Base-by-base conservation (phyloP, 768 basidiomycete species). In the Heimioporus sp. region DNA sequence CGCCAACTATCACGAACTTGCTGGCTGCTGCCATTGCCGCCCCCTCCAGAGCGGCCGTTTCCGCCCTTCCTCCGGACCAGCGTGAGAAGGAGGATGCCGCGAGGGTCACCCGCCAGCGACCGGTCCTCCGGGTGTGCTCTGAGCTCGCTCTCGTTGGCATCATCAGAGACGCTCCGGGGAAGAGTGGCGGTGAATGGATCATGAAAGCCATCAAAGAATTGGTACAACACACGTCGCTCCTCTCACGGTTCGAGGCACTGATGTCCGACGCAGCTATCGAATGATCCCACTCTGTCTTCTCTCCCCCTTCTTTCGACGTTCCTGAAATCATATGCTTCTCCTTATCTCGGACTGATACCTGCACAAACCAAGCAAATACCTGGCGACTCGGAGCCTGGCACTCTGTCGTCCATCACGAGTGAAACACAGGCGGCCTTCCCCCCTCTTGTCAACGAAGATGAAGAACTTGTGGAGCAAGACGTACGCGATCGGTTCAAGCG, bases 281-380 rank as follows among this genome's bases (percentile, higher is more conserved):
- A 88, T 64, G 95, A 98, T 64, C 88, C 94, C 3, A 80, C 80
- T 19, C 74, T 92, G 36, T 89, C 86, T 11, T 97, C 96, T 8
- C 73, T 98, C 17, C 97, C 97, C 0, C 77, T 99, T 41, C 79
- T 98, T 31, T 81, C 91, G 9, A 93, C 88, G 0, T 98, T 98
- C 67, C 81, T 98, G 57, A 98, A 97, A 68, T 82, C 88, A n/a
- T 97, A 92, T 66, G 83, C 87, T 8, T 79, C 85, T 8, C 88
- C 92, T 0, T 99, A 85, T 70, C 83, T 98, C 43, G 93, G 95
- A n/a, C 76, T 91, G 46, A 69, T 70, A 0, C 80, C 86, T 2
- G 76, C 68, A 75, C 17, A 65, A 15, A 70, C 73, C 19, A 90
- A 84, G 61, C 90, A 89, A 67, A 77, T 85, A 55, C 67, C 81